Evolutionary conservation across 23 red algal species (phyloP).

Genomic region (Cyanidioschyzon merolae): DNA sequence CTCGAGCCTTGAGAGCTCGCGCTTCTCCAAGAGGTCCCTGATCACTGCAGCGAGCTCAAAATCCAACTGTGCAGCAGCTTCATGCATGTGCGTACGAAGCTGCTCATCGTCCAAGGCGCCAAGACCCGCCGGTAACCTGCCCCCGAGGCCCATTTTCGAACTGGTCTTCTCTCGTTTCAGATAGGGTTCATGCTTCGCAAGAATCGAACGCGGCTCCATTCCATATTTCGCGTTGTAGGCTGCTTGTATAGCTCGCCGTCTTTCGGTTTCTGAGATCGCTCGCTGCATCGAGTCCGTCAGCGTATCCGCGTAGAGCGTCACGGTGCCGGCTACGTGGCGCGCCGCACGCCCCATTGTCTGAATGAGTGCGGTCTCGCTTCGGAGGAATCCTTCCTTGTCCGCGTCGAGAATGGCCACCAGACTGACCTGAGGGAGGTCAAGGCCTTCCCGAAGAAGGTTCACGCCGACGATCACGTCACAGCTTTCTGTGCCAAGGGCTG

Average conservation of each 20-base stretch:
- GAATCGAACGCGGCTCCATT: conserved; percentile 25
- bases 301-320: conserved; percentile 69
- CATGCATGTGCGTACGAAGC: conserved; percentile 33
- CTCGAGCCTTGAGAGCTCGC: neutral
- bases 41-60: conserved; percentile 59
- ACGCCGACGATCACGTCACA: conserved; percentile 72
- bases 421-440: conserved; percentile 58
- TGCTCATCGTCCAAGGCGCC: conserved; percentile 15
- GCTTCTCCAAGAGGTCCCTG: conserved; percentile 21
- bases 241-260: conserved; percentile 46
- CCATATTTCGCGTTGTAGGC: conserved; percentile 43
- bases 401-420: conserved; percentile 86
- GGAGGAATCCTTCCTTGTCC: conserved; percentile 75
- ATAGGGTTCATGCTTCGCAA: neutral
- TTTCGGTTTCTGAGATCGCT: conserved; percentile 48
- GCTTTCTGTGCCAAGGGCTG: conserved; percentile 2
- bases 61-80: conserved; percentile 36
- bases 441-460: conserved; percentile 66
- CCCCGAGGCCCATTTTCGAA: neutral
- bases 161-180: neutral
- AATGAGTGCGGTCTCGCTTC: conserved; percentile 60
- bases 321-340: conserved; percentile 51
- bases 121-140: conserved; percentile 15
- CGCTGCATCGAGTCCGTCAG: conserved; percentile 46
- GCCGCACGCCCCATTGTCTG: conserved; percentile 80